Conservation (phyloP, 352 stramenopile genomes). For the Phytophthora chlamydospora region DNA sequence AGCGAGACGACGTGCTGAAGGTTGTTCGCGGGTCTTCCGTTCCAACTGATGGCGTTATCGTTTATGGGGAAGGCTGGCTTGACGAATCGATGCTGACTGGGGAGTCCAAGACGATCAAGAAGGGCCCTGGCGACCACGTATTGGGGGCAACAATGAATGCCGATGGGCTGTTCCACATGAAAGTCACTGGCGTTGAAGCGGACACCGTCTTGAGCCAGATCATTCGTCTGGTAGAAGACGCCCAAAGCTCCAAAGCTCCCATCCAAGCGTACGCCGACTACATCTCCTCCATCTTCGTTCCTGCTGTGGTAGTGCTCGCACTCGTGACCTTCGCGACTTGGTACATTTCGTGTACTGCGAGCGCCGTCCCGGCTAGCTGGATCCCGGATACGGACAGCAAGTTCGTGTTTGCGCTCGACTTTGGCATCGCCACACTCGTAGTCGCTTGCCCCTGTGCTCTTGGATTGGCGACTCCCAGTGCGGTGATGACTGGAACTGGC, state of each 20-base stretch:
- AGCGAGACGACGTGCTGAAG: slow-evolving; percentile 92
- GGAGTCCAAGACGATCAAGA: slow-evolving; percentile 93
- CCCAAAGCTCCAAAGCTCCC: slow-evolving; percentile 96
- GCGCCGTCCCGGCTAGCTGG: slow-evolving; percentile 64
- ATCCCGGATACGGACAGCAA: slow-evolving; percentile 63
- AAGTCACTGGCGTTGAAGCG: slow-evolving; percentile 90
- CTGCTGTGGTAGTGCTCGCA: slow-evolving; percentile 91
- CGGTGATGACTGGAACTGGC: slow-evolving; percentile 98
- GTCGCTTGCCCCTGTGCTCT: slow-evolving; percentile 99
- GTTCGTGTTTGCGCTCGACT: slow-evolving; percentile 96
- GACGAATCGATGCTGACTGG: slow-evolving; percentile 96
- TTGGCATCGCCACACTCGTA: slow-evolving; percentile 96
- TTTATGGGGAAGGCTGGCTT: slow-evolving; percentile 88
- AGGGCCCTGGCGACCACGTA: slow-evolving; percentile 80
- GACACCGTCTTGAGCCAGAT: slow-evolving; percentile 96
- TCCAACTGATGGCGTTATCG: slow-evolving; percentile 91
- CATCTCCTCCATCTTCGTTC: slow-evolving; percentile 95
- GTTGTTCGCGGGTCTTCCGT: slow-evolving; percentile 91
- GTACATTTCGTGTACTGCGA: slow-evolving; percentile 77
- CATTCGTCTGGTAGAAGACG: slow-evolving; percentile 97
- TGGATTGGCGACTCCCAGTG: slow-evolving; percentile 96
- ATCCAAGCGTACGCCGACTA: slow-evolving; percentile 98
- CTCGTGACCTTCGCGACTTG: slow-evolving; percentile 95
- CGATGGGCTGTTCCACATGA: slow-evolving; percentile 90
- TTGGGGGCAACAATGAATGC: slow-evolving; percentile 92